These are phyloP conservation scores for Gracilariopsis chorda DNA, from an alignment of 23 red algal species.

Conservation along the genomic window DNA sequence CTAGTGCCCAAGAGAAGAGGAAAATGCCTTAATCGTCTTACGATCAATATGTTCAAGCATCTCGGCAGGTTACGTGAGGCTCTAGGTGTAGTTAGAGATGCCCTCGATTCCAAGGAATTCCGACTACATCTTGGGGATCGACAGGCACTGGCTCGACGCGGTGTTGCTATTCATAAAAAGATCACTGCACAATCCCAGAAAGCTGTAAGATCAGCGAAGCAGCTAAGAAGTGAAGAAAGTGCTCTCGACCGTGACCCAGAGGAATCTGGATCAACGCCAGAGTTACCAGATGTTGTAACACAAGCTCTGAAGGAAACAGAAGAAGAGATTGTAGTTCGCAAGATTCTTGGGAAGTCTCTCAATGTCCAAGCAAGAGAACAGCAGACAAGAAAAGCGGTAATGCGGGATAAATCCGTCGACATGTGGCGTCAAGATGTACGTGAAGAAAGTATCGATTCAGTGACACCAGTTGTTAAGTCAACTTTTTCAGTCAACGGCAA, in stretches of 20 bases:
- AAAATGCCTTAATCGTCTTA: constrained; percentile 50
- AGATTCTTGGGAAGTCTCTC: constrained; percentile 52
- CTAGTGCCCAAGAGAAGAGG: constrained; percentile 52
- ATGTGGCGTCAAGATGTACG: not conserved
- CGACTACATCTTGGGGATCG: constrained; percentile 50
- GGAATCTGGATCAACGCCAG: not conserved
- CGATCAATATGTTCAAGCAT: constrained; percentile 69
- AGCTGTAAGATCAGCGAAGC: not conserved
- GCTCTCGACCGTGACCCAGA: not conserved
- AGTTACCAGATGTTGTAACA: not conserved
- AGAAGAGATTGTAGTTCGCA: constrained; percentile 2
- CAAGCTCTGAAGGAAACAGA: not conserved
- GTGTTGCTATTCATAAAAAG: constrained; percentile 45
- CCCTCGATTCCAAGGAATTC: not conserved
- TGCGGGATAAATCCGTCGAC: not conserved
- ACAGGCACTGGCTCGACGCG: constrained; percentile 6
- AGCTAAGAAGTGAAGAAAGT: not conserved
- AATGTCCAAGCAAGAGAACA: constrained; percentile 18
- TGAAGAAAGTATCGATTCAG: constrained; percentile 35
- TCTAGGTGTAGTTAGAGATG: constrained; percentile 27
- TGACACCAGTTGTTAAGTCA: not conserved
- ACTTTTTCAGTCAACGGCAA: constrained; percentile 11
- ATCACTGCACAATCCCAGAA: not conserved
- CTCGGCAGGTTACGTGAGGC: constrained; percentile 17
- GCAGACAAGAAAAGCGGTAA: not conserved